phyloP scores from a whole-genome alignment of 331 rosid genomes.

The Stylosanthes scabra region DNA sequence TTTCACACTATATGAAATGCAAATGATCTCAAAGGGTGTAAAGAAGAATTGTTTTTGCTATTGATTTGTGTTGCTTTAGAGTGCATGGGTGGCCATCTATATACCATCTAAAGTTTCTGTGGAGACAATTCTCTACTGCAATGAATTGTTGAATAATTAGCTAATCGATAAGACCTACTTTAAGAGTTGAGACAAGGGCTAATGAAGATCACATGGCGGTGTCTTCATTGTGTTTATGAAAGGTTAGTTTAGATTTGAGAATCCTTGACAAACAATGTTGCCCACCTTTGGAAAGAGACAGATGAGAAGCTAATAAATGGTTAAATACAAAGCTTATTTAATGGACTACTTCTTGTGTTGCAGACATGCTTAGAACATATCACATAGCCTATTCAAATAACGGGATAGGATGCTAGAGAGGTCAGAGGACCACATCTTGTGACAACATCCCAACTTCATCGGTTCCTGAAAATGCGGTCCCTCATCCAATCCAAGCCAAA shows the following conservation, averaged over 20 bases:
- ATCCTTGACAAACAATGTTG: background rate
- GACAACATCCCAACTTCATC: background rate
- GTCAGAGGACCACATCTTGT: background rate
- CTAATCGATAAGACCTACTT: background rate
- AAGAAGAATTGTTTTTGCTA: background rate
- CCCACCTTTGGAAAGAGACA: background rate
- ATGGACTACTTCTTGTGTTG: background rate
- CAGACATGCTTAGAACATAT: background rate
- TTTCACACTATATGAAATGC: background rate
- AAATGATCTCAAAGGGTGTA: background rate
- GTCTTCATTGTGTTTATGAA: conserved; percentile 6
- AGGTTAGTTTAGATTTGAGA: background rate
- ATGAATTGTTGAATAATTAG: background rate
- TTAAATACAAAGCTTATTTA: background rate
- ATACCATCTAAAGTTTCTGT: background rate
- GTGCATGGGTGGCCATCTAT: background rate
- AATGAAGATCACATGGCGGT: conserved; percentile 46
- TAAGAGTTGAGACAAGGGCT: conserved; percentile 15
- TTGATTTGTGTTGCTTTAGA: conserved; percentile 9
- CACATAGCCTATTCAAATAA: background rate
- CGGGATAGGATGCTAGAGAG: background rate
- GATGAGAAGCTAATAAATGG: background rate
- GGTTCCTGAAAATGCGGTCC: conserved; percentile 9
- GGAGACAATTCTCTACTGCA: background rate
- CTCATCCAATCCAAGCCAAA: background rate